Conservation (phyloP, 371 early-diverging fungal genomes). For the Mucor plumbeus region DNA sequence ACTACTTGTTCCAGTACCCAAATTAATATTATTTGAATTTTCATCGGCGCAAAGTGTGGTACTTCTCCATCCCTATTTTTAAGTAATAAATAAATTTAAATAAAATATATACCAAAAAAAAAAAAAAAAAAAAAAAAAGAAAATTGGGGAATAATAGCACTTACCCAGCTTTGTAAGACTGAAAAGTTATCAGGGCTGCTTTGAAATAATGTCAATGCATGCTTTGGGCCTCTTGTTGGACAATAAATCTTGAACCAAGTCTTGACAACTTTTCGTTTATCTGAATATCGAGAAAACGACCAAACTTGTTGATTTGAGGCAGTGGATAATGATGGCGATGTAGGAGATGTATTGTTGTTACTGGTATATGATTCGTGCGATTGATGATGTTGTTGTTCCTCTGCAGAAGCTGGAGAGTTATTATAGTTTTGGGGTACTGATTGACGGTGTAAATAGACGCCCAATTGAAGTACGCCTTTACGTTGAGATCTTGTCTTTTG, state of each 20-base stretch:
- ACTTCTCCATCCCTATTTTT: slow-evolving; percentile 58
- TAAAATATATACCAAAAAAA: background rate
- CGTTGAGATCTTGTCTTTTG: slow-evolving; percentile 53
- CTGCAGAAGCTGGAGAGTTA: background rate
- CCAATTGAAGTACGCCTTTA: slow-evolving; percentile 47
- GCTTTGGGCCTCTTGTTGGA: slow-evolving; percentile 53
- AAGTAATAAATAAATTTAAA: background rate
- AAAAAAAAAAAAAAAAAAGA: background rate
- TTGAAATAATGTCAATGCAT: slow-evolving; percentile 60
- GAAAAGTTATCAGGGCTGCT: slow-evolving; percentile 62
- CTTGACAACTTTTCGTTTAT: slow-evolving; percentile 49
- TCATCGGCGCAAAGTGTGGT: slow-evolving; percentile 58
- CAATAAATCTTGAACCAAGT: slow-evolving; percentile 68
- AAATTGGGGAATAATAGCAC: background rate
- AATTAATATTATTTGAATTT: slow-evolving; percentile 4
- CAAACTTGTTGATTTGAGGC: slow-evolving; percentile 14
- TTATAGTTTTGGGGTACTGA: slow-evolving; percentile 38
- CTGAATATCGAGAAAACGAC: slow-evolving; percentile 50
- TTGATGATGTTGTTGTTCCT: slow-evolving; percentile 7
- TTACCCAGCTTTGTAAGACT: slow-evolving; percentile 61
- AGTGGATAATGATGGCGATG: slow-evolving; percentile 13
- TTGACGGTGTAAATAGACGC: slow-evolving; percentile 61
- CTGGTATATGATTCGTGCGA: background rate
- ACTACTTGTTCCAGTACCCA: background rate
- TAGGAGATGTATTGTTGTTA: background rate